Percentiles rank a stretch among this genome's conserved stretches.
phyloP scores from a whole-genome alignment of 257 asterid species.

The Scutellaria baicalensis region DNA sequence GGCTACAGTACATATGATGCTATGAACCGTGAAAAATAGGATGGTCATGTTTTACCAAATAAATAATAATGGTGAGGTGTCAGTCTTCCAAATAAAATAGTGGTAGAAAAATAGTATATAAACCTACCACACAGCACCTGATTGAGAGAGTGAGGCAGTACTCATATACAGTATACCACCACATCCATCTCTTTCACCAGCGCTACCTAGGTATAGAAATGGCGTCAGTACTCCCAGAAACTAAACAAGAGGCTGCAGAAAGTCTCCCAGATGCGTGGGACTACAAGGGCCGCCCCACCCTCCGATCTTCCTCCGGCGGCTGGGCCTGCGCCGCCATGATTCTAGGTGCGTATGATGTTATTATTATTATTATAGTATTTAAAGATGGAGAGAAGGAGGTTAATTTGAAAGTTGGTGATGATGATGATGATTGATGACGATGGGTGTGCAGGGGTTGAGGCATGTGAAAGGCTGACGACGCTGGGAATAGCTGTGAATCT shows the following conservation, averaged over 20 bases:
- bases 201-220: conserved; percentile 12
- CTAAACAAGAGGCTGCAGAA: conserved; percentile 37
- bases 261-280: conserved; percentile 75
- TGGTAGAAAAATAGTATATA: no score
- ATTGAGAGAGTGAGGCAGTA: no score
- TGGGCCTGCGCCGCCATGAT: conserved; percentile 84
- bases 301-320: conserved; percentile 66
- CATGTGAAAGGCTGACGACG: conserved; percentile 74
- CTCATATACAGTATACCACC: no score
- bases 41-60: no score
- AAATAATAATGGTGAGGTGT: no score
- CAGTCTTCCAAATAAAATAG: no score
- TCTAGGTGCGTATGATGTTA: conserved; percentile 31
- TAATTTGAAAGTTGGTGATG: background rate
- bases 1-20: no score
- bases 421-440: background rate
- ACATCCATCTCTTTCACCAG: no score
- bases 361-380: no score
- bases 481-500: conserved; percentile 85
- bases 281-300: conserved; percentile 67
- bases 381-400: no score
- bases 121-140: no score
- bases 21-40: no score
- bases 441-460: conserved; percentile 54
- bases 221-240: conserved; percentile 46